Conservation (phyloP, 805 yeast genomes). For the Zygosaccharomyces pseudorouxii region DNA sequence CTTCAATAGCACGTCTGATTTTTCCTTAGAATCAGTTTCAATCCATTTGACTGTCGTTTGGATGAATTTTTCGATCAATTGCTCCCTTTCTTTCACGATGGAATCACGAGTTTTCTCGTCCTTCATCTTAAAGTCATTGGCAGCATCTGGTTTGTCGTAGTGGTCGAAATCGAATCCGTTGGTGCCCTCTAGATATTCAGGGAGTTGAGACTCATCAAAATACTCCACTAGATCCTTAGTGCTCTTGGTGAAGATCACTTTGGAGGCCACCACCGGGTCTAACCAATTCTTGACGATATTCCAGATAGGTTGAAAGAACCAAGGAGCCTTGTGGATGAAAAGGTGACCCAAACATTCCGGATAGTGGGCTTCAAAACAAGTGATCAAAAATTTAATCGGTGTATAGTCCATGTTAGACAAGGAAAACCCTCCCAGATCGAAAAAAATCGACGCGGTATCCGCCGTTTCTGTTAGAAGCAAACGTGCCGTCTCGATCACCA, state of each 20-base stretch:
- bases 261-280: constrained; percentile 93
- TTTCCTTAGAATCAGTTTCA: constrained; percentile 50
- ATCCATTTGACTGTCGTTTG: constrained; percentile 76
- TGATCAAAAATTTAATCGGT: constrained; percentile 84
- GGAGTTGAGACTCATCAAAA: constrained; percentile 57
- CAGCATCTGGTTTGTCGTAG: constrained; percentile 57
- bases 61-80: constrained; percentile 50
- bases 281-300: constrained; percentile 87
- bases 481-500: constrained; percentile 78
- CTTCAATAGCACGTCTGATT: constrained; percentile 44
- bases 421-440: constrained; percentile 82
- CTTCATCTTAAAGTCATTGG: constrained; percentile 48
- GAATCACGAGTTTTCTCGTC: constrained; percentile 44
- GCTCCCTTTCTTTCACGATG: constrained; percentile 51
- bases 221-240: constrained; percentile 60
- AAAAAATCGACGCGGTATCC: constrained; percentile 77
- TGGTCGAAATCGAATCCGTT: constrained; percentile 51
- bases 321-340: constrained; percentile 90
- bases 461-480: constrained; percentile 66
- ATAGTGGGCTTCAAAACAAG: constrained; percentile 91
- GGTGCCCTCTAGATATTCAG: constrained; percentile 68
- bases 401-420: constrained; percentile 90
- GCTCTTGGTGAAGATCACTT: constrained; percentile 76
- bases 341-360: constrained; percentile 88
- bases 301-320: constrained; percentile 96